Conservation (phyloP, 1,284 basidiomycete genomes). For the Apiotrichum akiyoshidainum region DNA sequence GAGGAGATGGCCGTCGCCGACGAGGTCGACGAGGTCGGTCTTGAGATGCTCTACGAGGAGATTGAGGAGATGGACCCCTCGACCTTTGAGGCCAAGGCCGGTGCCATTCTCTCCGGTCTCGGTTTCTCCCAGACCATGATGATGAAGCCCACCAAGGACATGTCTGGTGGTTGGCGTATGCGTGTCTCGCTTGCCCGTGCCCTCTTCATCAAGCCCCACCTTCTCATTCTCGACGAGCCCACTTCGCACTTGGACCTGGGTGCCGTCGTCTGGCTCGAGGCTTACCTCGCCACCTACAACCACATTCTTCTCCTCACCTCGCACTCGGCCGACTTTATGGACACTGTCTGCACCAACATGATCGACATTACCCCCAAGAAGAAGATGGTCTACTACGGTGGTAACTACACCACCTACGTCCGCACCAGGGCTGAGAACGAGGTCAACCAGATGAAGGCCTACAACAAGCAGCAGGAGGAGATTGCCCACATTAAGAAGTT, state of each 20-base stretch:
- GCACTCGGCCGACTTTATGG: constrained; percentile 99
- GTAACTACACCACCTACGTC: constrained; percentile 96
- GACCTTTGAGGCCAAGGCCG: constrained; percentile 95
- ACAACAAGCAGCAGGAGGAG: constrained; percentile 96
- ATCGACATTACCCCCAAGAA: constrained; percentile 77
- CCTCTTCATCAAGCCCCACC: constrained; percentile 92
- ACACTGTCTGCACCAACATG: constrained; percentile 93
- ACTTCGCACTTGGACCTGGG: constrained; percentile 74
- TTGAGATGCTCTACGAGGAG: constrained; percentile 90
- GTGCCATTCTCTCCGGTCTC: constrained; percentile 92
- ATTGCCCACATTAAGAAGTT: constrained; percentile 96
- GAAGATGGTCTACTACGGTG: constrained; percentile 80
- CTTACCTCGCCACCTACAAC: constrained; percentile 95
- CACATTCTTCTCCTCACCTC: constrained; percentile 81
- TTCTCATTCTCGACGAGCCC: constrained; percentile 81
- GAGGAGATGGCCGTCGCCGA: constrained; percentile 90
- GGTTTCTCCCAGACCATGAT: constrained; percentile 91
- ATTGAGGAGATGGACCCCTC: constrained; percentile 93
- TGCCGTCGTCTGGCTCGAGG: constrained; percentile 98
- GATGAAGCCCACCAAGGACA: constrained; percentile 94
- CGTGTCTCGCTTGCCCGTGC: constrained; percentile 94
- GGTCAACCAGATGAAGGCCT: constrained; percentile 98
- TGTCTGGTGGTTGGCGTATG: constrained; percentile 99
- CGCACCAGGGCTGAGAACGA: constrained; percentile 96
- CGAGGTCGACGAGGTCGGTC: constrained; percentile 78